Evolutionary conservation across 148 eudicot genomes (phyloP).

Genomic region (Selenicereus undatus): DNA sequence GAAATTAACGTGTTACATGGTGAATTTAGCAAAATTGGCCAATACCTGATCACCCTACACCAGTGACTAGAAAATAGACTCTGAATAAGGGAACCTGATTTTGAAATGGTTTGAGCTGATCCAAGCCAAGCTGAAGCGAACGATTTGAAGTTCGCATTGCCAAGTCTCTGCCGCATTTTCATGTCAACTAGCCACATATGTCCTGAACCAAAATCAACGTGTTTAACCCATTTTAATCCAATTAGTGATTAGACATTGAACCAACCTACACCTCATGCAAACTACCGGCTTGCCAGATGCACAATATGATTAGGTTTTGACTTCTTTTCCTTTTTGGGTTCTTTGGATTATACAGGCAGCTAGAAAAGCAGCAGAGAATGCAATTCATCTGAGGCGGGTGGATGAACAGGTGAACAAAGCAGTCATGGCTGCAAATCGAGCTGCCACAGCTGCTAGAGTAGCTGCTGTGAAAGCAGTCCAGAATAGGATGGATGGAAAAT

Average conservation of each 20-base stretch:
- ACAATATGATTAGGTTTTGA: neutral
- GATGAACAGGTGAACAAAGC: constrained; percentile 84
- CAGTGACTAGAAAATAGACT: neutral
- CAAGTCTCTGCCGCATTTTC: too few species aligned
- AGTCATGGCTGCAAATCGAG: constrained; percentile 73
- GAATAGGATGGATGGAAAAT: constrained; percentile 58
- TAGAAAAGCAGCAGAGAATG: constrained; percentile 75
- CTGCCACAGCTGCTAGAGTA: constrained; percentile 92
- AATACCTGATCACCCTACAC: neutral
- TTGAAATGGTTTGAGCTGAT: neutral
- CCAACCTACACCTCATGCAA: too few species aligned
- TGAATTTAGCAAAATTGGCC: neutral
- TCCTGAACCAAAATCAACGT: too few species aligned
- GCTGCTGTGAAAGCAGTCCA: constrained; percentile 97
- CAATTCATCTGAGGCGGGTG: constrained; percentile 50
- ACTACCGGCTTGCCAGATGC: too few species aligned
- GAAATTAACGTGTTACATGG: neutral
- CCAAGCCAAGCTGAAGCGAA: neutral
- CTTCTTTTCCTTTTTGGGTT: neutral
- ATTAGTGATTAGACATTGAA: too few species aligned
- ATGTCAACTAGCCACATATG: too few species aligned
- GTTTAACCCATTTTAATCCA: too few species aligned
- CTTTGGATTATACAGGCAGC: constrained; percentile 48
- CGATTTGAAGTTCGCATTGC: neutral
- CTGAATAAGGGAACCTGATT: neutral